phyloP scores from a whole-genome alignment of 805 yeast genomes.

The Teunomyces atbi region DNA sequence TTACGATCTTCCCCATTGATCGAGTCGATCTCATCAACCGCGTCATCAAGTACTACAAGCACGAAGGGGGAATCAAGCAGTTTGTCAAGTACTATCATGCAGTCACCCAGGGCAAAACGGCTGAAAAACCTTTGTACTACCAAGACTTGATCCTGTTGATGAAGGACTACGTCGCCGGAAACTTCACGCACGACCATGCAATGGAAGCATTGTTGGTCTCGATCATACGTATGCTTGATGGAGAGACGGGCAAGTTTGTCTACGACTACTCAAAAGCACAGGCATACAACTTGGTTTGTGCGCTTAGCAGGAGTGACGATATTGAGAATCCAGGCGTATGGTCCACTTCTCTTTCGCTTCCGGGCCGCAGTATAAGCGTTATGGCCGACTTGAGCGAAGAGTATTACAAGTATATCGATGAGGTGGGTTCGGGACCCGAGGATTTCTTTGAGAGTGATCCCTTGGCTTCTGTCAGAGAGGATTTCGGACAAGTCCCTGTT shows the following conservation, averaged over 20 bases:
- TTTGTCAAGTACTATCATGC: conserved; percentile 19
- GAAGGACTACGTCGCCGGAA: conserved; percentile 56
- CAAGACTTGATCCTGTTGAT: conserved; percentile 45
- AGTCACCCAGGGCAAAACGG: conserved; percentile 4
- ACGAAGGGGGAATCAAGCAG: conserved; percentile 15
- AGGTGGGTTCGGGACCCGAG: conserved; percentile 1
- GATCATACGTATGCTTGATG: conserved; percentile 29
- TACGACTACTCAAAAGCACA: conserved; percentile 51
- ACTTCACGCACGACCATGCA: conserved; percentile 43
- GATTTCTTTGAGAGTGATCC: conserved; percentile 34
- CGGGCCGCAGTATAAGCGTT: conserved; percentile 41
- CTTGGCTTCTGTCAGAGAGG: conserved; percentile 28
- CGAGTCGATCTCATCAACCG: conserved; percentile 11
- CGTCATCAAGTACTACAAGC: conserved; percentile 20
- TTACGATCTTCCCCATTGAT: conserved; percentile 30
- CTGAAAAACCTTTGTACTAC: conserved; percentile 16
- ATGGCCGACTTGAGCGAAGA: conserved; percentile 44
- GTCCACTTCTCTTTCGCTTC: conserved; percentile 46
- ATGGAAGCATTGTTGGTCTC: conserved; percentile 45
- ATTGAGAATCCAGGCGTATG: conserved; percentile 50
- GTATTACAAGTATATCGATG: conserved; percentile 35
- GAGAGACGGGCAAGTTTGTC: conserved; percentile 8
- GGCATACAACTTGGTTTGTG: conserved; percentile 47
- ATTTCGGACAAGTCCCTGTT: conserved; percentile 48
- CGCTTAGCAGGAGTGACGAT: conserved; percentile 27